phyloP scores from a whole-genome alignment of 164 flowering plant species.

The Nymphaea colorata region DNA sequence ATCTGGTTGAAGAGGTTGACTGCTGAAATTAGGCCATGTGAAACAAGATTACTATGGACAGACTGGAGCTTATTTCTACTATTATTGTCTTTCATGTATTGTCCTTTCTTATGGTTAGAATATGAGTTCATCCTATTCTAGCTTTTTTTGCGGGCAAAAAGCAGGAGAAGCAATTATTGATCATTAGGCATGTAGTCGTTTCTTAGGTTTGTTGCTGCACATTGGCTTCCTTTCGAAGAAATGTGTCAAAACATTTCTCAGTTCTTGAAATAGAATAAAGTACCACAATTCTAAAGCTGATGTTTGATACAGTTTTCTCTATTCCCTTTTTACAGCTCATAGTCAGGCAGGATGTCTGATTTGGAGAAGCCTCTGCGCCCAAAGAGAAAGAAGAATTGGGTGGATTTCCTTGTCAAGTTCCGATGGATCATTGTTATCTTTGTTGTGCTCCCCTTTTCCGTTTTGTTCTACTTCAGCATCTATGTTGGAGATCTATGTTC shows the following conservation, averaged over 20 bases:
- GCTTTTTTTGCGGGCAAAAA: too few relatives aligned
- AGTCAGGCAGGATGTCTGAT: constrained; percentile 48
- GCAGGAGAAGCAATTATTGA: too few relatives aligned
- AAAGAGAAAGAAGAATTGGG: constrained; percentile 88
- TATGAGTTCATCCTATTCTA: too few relatives aligned
- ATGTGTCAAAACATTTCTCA: neutral
- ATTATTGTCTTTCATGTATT: too few relatives aligned
- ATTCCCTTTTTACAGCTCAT: neutral
- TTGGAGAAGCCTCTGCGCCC: constrained; percentile 85
- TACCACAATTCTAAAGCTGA: neutral
- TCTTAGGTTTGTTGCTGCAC: neutral
- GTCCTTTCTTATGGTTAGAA: too few relatives aligned
- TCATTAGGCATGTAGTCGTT: neutral
- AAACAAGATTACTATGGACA: too few relatives aligned
- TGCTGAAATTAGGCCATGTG: too few relatives aligned
- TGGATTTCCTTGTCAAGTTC: constrained; percentile 79
- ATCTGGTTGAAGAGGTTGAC: too few relatives aligned
- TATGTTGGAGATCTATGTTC: constrained; percentile 88
- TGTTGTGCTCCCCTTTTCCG: constrained; percentile 91
- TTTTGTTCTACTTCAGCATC: constrained; percentile 62
- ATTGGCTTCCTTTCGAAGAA: neutral
- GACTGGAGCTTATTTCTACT: too few relatives aligned
- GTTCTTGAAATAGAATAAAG: neutral
- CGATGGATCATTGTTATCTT: constrained; percentile 92
- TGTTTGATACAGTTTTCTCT: neutral